Base-by-base conservation (phyloP, 2,329 filamentous ascomycete species). In the Scedosporium apiospermum region DNA sequence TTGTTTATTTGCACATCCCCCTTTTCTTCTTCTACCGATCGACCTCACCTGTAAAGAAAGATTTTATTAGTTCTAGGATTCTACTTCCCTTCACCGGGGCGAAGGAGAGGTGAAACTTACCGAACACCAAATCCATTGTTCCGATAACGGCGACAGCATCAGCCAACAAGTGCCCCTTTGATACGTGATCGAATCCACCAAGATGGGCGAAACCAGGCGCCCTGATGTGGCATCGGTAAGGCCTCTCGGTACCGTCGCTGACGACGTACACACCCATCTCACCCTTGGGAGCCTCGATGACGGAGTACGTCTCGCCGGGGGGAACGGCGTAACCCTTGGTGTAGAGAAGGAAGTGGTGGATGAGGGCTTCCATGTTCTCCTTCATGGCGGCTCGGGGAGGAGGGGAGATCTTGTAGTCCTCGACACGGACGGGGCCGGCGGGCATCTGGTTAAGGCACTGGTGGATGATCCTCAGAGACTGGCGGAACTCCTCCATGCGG, bases 361-460 rank as follows among this genome's bases (percentile, higher is more conserved):
- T 99, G 53, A 99, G 85, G 46, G 95, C 93, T 80, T 99, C 95
- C 96, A 99, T 99, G 82, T 99, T 99, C 86, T 99, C 95, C 85
- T 99, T 99, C 95, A 99, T 99, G 72, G 95, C 95, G 55, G 91
- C 83, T 72, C 95, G 88, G n/a, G 95, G 96, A 65, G 95, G 95
- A 23, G 95, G 95, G 2, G 91, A 89, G 71, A 99, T 86, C 86
- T 99, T 99, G 87, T 98, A 99, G 78, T 99, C 95, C 78, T 99
- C 95, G 51, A 97, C 91, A 69, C 93, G 90, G 73, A 98, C 85
- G 61, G 95, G 95, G 30, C 95, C 95, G 58, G 90, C 84, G 58
- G 96, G 93, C 91, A 99, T 99, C 82, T 99, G 91, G 84, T 99
- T 98, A 70, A 99, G 80, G 77, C 96, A 99, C 78, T 99, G 96